These are phyloP conservation scores for Voacanga thouarsii DNA, from an alignment of 257 asterid species.

Conservation along the genomic window DNA sequence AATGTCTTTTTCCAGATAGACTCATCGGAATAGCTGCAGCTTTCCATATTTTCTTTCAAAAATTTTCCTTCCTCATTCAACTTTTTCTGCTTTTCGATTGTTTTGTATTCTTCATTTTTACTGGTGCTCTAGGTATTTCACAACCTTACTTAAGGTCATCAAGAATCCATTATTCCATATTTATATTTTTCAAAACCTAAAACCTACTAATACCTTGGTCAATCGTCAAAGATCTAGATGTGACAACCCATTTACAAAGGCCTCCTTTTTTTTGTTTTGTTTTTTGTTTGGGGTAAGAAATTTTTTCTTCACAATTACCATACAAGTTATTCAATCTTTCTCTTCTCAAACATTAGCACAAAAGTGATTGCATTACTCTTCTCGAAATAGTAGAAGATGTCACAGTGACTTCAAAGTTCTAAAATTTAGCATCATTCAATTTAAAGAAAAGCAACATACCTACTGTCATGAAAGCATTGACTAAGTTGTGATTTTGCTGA, in stretches of 20 bases:
- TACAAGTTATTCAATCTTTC: neutral
- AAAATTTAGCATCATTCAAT: neutral
- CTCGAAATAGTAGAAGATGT: neutral
- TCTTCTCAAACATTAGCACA: neutral
- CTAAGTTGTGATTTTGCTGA: constrained; percentile 54
- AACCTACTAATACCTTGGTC: neutral
- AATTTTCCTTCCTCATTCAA: neutral
- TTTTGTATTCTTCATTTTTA: neutral
- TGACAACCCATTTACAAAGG: neutral
- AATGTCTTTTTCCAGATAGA: too few relatives aligned
- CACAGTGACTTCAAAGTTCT: neutral
- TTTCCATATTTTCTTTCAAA: neutral
- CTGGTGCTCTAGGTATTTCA: neutral
- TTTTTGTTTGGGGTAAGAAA: too few relatives aligned
- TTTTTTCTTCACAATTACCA: neutral
- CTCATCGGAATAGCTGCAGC: neutral
- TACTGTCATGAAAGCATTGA: constrained; percentile 61
- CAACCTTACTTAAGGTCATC: neutral
- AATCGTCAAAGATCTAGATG: neutral
- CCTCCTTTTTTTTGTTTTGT: neutral
- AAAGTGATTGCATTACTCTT: neutral
- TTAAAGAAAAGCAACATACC: constrained; percentile 40
- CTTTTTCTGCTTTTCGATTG: neutral
- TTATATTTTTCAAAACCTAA: neutral
- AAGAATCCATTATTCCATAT: neutral